Percentiles rank a stretch among this genome's conserved stretches.
phyloP scores from a whole-genome alignment of 352 stramenopile genomes.

The Phytophthora lateralis region DNA sequence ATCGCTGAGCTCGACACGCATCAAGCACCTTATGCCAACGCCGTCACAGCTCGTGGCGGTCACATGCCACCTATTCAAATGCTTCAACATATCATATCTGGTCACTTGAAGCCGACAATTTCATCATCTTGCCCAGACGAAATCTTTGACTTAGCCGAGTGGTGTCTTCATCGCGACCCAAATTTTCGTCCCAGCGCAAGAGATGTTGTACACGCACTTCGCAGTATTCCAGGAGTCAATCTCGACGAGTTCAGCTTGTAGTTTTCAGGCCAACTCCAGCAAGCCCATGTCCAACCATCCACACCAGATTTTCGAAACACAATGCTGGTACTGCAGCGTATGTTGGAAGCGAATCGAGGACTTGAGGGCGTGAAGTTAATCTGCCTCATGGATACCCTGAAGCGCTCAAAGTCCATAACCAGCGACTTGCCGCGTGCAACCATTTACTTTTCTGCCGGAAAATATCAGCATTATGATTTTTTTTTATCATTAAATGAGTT shows the following conservation, averaged over 20 bases:
- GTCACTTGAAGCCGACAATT: constrained; percentile 32
- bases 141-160: constrained; percentile 31
- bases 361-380: too few relatives aligned
- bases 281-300: too few relatives aligned
- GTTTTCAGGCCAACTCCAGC: background rate
- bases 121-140: constrained; percentile 38
- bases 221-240: constrained; percentile 19
- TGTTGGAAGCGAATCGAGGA: too few relatives aligned
- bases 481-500: too few relatives aligned
- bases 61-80: constrained; percentile 34
- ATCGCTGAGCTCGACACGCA: constrained; percentile 62
- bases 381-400: too few relatives aligned
- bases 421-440: too few relatives aligned
- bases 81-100: constrained; percentile 37
- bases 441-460: too few relatives aligned
- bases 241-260: constrained; percentile 44
- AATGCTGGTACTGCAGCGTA: too few relatives aligned
- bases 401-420: too few relatives aligned
- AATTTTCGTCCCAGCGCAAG: constrained; percentile 29
- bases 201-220: constrained; percentile 28
- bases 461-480: too few relatives aligned
- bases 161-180: constrained; percentile 41
- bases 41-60: constrained; percentile 14
- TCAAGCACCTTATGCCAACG: constrained; percentile 35
- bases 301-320: too few relatives aligned